These are phyloP conservation scores for Ophiostoma sp. DNA, from an alignment of 2,329 filamentous ascomycete genomes.

Conservation along the genomic window DNA sequence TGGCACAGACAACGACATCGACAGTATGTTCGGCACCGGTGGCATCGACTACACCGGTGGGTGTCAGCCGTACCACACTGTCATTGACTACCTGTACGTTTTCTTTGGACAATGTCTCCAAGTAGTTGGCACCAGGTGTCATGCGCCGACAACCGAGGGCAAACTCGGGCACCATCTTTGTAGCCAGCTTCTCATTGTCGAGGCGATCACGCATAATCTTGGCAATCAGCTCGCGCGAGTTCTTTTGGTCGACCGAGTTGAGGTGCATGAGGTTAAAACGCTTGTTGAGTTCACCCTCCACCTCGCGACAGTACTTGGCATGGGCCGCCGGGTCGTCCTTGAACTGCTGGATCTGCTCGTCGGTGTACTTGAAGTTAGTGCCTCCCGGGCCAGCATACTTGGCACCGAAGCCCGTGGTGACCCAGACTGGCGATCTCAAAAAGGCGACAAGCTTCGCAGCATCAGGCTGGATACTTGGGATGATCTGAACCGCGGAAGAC, in stretches of 20 bases:
- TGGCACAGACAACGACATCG: neutral
- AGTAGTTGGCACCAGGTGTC: neutral
- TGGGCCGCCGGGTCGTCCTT: neutral
- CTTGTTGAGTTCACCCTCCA: slow-evolving; percentile 6
- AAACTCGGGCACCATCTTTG: slow-evolving; percentile 17
- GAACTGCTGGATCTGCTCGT: neutral
- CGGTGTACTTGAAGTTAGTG: neutral
- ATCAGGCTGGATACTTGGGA: slow-evolving; percentile 31
- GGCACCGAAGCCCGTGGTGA: slow-evolving; percentile 1
- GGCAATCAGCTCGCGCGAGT: slow-evolving; percentile 43
- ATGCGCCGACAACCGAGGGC: slow-evolving; percentile 2
- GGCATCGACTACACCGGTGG: neutral
- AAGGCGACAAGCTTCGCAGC: slow-evolving; percentile 13
- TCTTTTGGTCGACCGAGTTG: neutral
- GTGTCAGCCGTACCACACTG: neutral
- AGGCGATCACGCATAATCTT: slow-evolving; percentile 43
- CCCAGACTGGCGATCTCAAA: neutral
- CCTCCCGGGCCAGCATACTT: neutral
- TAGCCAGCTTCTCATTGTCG: slow-evolving; percentile 9
- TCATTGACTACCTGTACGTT: neutral
- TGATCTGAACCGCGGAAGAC: slow-evolving; percentile 37
- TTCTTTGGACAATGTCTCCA: neutral
- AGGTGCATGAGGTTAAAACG: neutral
- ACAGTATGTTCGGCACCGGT: neutral
- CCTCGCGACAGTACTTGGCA: neutral